Percentiles rank a stretch among this genome's conserved stretches.
phyloP scores from a whole-genome alignment of 805 yeast species.

The Saccharomycopsis oosterbeekiorum region DNA sequence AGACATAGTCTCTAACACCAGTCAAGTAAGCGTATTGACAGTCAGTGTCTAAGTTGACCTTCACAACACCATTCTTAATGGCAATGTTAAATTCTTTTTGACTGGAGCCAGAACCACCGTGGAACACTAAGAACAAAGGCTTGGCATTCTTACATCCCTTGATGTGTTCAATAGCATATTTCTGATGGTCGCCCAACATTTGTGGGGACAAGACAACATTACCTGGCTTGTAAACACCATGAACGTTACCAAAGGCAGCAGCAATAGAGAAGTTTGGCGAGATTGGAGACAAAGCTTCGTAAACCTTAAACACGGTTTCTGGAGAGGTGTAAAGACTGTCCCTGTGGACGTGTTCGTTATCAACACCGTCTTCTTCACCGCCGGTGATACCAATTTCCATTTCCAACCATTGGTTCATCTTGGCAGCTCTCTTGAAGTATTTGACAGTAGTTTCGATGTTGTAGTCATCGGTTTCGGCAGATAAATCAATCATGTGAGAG shows the following conservation, averaged over 20 bases:
- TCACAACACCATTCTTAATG: conserved; percentile 89
- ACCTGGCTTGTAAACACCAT: conserved; percentile 99
- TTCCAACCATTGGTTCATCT: conserved; percentile 95
- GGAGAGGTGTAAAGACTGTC: conserved; percentile 88
- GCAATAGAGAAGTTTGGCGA: conserved; percentile 98
- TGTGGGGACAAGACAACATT: conserved; percentile 89
- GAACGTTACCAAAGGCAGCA: conserved; percentile 98
- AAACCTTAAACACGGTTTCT: conserved; percentile 86
- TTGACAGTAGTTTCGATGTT: conserved; percentile 90
- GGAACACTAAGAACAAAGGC: conserved; percentile 97
- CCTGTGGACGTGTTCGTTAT: conserved; percentile 88
- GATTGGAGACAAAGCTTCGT: conserved; percentile 82
- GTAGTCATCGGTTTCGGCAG: conserved; percentile 94
- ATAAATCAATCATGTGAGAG: conserved; percentile 96
- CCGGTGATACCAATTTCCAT: conserved; percentile 99
- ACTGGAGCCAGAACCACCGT: conserved; percentile 99
- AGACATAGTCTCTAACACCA: conserved; percentile 96
- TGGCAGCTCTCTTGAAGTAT: conserved; percentile 90
- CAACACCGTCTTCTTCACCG: conserved; percentile 99
- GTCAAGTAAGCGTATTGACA: conserved; percentile 95
- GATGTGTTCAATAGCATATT: conserved; percentile 61
- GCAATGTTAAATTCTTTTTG: conserved; percentile 87
- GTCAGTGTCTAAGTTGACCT: conserved; percentile 98
- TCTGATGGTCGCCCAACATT: conserved; percentile 93
- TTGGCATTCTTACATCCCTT: conserved; percentile 38